Base-by-base conservation (phyloP, 225 moss, liverwort and hornwort genomes). In the Pseudoscleropodium purum region DNA sequence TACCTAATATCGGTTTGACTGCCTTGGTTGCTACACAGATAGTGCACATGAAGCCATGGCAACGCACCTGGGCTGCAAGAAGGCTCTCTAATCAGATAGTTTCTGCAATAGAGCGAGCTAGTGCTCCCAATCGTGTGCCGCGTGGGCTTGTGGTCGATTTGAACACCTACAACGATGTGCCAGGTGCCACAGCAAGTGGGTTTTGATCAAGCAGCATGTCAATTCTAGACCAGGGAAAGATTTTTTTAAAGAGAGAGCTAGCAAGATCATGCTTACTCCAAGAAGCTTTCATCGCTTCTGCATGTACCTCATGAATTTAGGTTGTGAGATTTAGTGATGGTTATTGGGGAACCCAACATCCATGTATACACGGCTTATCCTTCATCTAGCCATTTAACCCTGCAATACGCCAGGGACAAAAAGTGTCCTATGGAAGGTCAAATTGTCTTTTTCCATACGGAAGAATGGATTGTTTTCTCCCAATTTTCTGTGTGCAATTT, bases 31-130 rank as follows among this genome's bases (percentile, higher is more conserved):
- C 73, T 52, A 36, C 83, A 45, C 88, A 98, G 98, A 96, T 98
- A 88, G 90, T 96, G 84, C 98, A 94, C 90, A 98, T 98, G 98
- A 96, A 96, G 82, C 97, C 98, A 47, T 98, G 98, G 98, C 96
- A 98, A 88, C 96, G 98, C 82, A 97, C 96, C 47, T 98, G 98
- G 97, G 95, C 98, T 66, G 96, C 95, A 4, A 94, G 96, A 91
- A 94, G 97, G 90, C 94, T 97, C 6, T 95, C 97, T 7, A 98
- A 95, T 91, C 92, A 94, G 70, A 95, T 97, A 54, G 91, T 93
- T 90, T 92, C 94, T 72, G 96, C 96, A 85, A 93, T 98, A 89
- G 98, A 98, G 93, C 94, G 96, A 83, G 98, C 97, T 34, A 96
- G 98, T 90, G 96, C 93, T 82, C 84, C 93, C 41, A 96, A 97